These are phyloP conservation scores for Pinus tabuliformis DNA, from an alignment of 75 land plant species.

Conservation along the genomic window DNA sequence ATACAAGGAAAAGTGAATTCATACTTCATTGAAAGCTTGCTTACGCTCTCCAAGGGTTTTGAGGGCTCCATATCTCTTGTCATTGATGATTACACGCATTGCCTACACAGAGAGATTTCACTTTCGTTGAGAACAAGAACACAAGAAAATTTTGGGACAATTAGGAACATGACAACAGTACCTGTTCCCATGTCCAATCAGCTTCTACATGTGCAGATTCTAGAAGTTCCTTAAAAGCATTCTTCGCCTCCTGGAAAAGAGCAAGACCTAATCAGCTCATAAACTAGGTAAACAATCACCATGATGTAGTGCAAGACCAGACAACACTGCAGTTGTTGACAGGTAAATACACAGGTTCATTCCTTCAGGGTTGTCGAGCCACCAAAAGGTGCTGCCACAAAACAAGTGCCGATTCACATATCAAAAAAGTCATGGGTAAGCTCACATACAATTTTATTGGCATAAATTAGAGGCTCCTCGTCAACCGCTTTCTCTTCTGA, in stretches of 20 bases:
- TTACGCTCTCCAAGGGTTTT: constrained; percentile 94
- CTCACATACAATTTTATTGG: constrained; percentile 65
- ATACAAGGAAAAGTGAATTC: not conserved
- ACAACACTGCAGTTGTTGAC: too few species aligned
- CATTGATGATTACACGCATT: constrained; percentile 92
- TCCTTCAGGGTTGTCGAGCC: too few species aligned
- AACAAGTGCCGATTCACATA: not conserved
- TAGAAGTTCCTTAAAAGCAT: constrained; percentile 83
- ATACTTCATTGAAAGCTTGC: constrained; percentile 95
- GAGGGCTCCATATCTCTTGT: constrained; percentile 91
- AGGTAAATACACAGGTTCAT: too few species aligned
- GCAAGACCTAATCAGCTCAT: constrained; percentile 2
- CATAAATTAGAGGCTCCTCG: constrained; percentile 78
- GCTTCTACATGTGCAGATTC: constrained; percentile 91
- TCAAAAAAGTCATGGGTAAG: not conserved
- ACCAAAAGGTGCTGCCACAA: not conserved
- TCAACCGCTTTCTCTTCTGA: constrained; percentile 68
- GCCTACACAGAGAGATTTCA: constrained; percentile 50
- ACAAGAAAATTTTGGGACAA: not conserved
- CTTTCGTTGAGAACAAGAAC: not conserved
- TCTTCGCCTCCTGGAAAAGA: constrained; percentile 82
- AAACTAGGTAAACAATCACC: not conserved
- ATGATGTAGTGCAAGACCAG: too few species aligned
- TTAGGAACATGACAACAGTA: constrained; percentile 3
- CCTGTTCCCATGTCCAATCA: constrained; percentile 99